Conservation (phyloP, 805 yeast species). For the Cyberlindnera euphorbiiphila region DNA sequence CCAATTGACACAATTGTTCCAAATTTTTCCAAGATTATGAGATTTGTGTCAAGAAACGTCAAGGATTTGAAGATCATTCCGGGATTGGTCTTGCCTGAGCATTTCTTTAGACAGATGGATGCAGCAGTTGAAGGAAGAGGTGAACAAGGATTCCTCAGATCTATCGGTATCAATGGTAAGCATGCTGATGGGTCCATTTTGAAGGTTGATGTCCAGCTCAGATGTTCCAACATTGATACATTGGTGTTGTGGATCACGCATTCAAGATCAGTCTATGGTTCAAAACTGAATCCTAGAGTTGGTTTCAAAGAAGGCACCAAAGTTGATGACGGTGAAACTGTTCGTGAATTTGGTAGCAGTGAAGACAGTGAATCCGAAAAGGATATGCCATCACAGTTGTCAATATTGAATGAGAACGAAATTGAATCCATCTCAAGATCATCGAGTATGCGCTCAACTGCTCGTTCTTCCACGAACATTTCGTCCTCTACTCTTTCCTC, state of each 20-base stretch:
- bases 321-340: conserved; percentile 5
- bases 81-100: conserved; percentile 88
- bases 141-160: conserved; percentile 52
- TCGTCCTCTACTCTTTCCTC: conserved; percentile 15
- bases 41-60: conserved; percentile 31
- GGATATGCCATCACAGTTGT: conserved; percentile 37
- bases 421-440: conserved; percentile 26
- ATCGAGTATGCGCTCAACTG: conserved; percentile 24
- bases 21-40: conserved; percentile 43
- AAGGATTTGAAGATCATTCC: conserved; percentile 40
- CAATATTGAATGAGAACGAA: conserved; percentile 37
- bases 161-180: conserved; percentile 63
- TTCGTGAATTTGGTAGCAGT: conserved; percentile 22
- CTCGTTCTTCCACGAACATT: conserved; percentile 16
- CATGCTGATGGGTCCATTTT: conserved; percentile 68
- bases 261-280: conserved; percentile 44
- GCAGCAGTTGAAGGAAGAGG: conserved; percentile 29
- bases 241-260: conserved; percentile 84
- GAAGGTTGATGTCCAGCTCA: conserved; percentile 73
- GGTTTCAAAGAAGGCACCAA: conserved; percentile 16
- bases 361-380: conserved; percentile 28
- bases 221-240: conserved; percentile 58
- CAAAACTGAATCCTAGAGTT: conserved; percentile 16
- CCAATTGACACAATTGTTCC: conserved; percentile 61
- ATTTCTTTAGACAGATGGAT: conserved; percentile 70